Conservation (phyloP, 179 eudicot genomes). For the Gypsophila paniculata region DNA sequence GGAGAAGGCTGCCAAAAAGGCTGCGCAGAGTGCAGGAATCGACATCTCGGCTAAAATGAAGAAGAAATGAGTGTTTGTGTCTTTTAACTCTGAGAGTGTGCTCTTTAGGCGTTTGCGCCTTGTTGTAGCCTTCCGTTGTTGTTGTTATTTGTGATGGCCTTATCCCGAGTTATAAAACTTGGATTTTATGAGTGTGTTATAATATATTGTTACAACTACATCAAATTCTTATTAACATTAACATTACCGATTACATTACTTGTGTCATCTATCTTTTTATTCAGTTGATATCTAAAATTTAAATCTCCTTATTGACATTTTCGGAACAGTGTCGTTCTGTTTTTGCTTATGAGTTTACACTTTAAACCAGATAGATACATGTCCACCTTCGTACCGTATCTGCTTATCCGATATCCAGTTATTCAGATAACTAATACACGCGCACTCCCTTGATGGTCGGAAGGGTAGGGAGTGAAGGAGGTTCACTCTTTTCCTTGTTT, state of each 20-base stretch:
- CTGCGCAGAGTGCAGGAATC: conserved; percentile 37
- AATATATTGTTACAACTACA: neutral
- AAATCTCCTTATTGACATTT: no score
- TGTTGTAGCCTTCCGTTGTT: conserved; percentile 5
- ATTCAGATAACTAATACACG: no score
- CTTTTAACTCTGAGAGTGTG: neutral
- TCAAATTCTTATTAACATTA: neutral
- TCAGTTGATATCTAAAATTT: no score
- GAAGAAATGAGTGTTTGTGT: conserved; percentile 25
- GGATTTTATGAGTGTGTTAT: conserved; percentile 6
- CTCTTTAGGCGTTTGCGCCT: neutral
- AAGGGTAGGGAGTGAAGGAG: no score
- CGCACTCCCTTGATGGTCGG: no score
- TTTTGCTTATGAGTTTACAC: no score
- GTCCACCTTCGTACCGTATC: no score
- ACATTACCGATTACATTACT: conserved; percentile 1
- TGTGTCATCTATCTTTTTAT: neutral
- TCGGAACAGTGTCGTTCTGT: no score
- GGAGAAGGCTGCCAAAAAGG: conserved; percentile 54
- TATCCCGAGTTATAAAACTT: conserved; percentile 13
- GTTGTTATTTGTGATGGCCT: conserved; percentile 17
- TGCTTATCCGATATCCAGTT: no score
- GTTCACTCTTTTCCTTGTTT: no score
- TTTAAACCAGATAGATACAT: no score
- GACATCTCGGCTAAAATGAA: conserved; percentile 21